Evolutionary conservation across 2,329 filamentous ascomycete genomes (phyloP).

Genomic region (Ciborinia camelliae): DNA sequence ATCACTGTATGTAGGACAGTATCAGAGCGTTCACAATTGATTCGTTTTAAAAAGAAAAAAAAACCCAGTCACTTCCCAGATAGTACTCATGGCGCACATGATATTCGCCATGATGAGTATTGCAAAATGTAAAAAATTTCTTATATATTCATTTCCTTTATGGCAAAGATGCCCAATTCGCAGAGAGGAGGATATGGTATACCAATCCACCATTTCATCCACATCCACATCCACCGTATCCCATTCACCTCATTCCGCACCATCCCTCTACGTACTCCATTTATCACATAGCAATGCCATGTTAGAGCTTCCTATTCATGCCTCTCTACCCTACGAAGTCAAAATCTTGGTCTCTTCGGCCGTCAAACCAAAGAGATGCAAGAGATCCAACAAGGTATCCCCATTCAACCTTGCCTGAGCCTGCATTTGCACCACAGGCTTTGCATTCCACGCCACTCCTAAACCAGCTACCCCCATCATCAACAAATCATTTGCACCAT

Average conservation of each 20-base stretch:
- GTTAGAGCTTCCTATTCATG: too few relatives aligned
- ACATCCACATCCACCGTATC: background rate
- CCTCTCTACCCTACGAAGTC: slow-evolving; percentile 23
- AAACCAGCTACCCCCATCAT: slow-evolving; percentile 76
- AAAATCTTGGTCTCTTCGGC: slow-evolving; percentile 58
- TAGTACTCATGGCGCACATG: background rate
- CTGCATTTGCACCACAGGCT: slow-evolving; percentile 75
- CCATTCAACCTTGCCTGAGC: slow-evolving; percentile 71
- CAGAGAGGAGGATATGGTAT: background rate
- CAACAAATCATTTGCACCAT: slow-evolving; percentile 77
- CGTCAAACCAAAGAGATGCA: slow-evolving; percentile 72
- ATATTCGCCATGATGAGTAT: background rate
- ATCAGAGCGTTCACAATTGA: too few relatives aligned
- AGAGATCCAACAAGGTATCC: slow-evolving; percentile 64
- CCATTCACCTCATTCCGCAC: background rate
- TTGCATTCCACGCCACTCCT: slow-evolving; percentile 81
- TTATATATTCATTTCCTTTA: background rate
- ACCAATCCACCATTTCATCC: too few relatives aligned
- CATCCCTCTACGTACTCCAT: background rate
- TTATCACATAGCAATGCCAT: background rate
- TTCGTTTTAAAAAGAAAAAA: background rate
- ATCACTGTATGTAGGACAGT: too few relatives aligned
- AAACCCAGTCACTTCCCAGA: background rate
- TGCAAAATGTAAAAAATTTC: background rate
- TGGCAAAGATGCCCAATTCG: background rate